Conservation (phyloP, 1,284 basidiomycete genomes). For the Hymenochaete sp. region DNA sequence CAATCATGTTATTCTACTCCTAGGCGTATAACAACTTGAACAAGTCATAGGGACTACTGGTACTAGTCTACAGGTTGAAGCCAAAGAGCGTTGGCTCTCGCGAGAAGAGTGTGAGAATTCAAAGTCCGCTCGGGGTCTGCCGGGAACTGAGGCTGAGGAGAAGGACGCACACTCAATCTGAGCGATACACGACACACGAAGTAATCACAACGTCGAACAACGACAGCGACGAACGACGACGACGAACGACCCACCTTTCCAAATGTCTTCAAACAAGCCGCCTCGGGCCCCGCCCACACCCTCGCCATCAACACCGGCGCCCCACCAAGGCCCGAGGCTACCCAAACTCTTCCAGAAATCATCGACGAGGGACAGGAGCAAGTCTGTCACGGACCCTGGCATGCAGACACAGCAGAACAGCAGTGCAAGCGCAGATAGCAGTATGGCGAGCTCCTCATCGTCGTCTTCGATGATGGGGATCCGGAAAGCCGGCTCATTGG, state of each 20-base stretch:
- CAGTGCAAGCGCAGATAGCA: slow-evolving; percentile 30
- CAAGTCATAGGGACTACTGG: too few relatives aligned
- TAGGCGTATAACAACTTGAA: too few relatives aligned
- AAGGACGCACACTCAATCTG: too few relatives aligned
- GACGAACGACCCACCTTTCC: slow-evolving; percentile 2
- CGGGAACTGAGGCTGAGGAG: too few relatives aligned
- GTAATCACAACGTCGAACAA: background rate
- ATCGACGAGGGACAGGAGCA: slow-evolving; percentile 45
- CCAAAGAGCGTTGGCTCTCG: too few relatives aligned
- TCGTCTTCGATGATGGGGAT: slow-evolving; percentile 19
- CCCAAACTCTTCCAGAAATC: slow-evolving; percentile 58
- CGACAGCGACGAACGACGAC: slow-evolving; percentile 7
- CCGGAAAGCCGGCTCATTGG: background rate
- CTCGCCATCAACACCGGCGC: slow-evolving; percentile 11
- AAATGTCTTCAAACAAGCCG: slow-evolving; percentile 11
- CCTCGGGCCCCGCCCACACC: slow-evolving; percentile 18
- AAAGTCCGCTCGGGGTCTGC: too few relatives aligned
- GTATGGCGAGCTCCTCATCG: slow-evolving; percentile 34
- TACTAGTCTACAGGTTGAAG: too few relatives aligned
- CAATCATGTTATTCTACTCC: too few relatives aligned
- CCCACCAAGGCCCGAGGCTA: slow-evolving; percentile 35
- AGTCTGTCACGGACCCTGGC: slow-evolving; percentile 41
- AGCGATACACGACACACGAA: too few relatives aligned
- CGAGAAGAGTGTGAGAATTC: too few relatives aligned
- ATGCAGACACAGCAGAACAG: slow-evolving; percentile 14